Evolutionary conservation across 805 yeast genomes (phyloP), one percentile per base, ranked within the genome.

Genomic region (Gaillardinia entomophila): DNA sequence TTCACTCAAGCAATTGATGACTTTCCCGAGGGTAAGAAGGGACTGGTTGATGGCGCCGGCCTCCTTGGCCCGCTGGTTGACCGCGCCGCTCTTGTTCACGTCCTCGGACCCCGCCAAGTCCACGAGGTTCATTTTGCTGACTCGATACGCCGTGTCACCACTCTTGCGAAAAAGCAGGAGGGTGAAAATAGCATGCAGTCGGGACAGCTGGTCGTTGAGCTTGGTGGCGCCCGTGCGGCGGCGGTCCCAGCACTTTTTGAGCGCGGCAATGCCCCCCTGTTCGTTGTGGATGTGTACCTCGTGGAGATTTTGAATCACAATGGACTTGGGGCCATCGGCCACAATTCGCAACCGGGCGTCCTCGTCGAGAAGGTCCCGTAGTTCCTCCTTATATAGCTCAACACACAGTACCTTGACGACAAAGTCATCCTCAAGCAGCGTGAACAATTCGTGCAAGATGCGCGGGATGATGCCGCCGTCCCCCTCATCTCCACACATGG

Each of bases 21-120:
- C 97, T 40, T 95, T 68, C 1, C 97, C 97, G 27, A 90, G 66
- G 0, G 96, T 81, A 24, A 90, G 61, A 32, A 90, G 64, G 55
- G 94, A 82, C 55, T 87, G 95, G 56, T 90, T 90, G 31, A 89
- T 89, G 13, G 86, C 77, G 0, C 96, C 97, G 0, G 97, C 96
- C 51, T 90, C 98, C 43, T 87, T 79, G 0, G 96, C 96, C 27
- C 96, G 69, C 51, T 77, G 82, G 43, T 83, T 79, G 16, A 76
- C 68, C 0, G 97, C 96, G 3, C 98, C 98, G 0, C 96, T 84
- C 46, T 87, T 67, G 41, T 68, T 74, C 33, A 90, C 81, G 52
- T 89, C 89, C 54, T 90, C 98, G 4, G 95, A 84, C 1, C 98
- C 97, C 0, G 97, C 98, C 42, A 90, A 67, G 61, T 90, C 97